Evolutionary conservation across 441 rosid species (phyloP).

Genomic region (Populus hybrid): DNA sequence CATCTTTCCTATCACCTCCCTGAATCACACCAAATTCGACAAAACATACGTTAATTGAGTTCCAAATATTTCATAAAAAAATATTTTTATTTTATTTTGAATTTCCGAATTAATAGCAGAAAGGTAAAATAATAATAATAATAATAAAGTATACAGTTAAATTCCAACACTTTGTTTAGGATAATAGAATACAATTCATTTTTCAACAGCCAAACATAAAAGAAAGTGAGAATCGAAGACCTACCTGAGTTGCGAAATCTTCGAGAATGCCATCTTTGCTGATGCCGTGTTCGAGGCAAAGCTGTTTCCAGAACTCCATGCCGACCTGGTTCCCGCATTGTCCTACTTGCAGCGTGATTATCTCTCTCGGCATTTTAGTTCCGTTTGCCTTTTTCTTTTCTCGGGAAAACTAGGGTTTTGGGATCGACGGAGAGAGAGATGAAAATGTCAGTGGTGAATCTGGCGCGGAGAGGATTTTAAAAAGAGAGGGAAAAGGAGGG

Average conservation of each 20-base stretch:
- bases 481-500: constrained; percentile 1
- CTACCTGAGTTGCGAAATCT: constrained; percentile 98
- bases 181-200: neutral
- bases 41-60: too few species aligned
- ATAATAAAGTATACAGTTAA: neutral
- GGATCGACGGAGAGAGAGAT: constrained; percentile 9
- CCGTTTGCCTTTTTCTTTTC: neutral
- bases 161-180: neutral
- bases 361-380: constrained; percentile 77
- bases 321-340: constrained; percentile 99
- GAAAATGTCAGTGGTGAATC: neutral
- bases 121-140: neutral
- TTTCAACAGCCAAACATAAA: neutral
- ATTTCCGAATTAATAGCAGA: neutral
- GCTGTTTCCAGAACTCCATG: constrained; percentile 99
- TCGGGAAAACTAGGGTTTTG: constrained; percentile 37
- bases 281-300: constrained; percentile 98
- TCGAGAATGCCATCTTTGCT: constrained; percentile 96
- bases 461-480: constrained; percentile 19
- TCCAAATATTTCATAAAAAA: neutral
- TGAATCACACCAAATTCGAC: constrained; percentile 23
- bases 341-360: constrained; percentile 94
- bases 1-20: constrained; percentile 99
- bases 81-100: neutral
- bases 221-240: neutral